These are phyloP conservation scores for Mycena rebaudengoi DNA, from an alignment of 768 basidiomycete species.

Conservation along the genomic window DNA sequence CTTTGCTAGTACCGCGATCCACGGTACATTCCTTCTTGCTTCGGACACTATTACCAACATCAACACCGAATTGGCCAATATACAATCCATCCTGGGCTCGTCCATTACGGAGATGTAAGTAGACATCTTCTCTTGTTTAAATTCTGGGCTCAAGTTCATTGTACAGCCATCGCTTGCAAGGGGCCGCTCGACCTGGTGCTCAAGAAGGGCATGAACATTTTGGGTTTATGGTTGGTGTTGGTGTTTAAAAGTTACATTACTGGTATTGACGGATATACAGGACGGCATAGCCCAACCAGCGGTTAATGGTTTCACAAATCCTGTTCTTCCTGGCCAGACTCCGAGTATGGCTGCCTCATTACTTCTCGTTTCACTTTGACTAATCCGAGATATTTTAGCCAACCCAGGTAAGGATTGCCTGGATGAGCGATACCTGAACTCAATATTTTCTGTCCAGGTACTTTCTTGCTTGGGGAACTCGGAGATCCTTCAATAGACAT, in stretches of 20 bases:
- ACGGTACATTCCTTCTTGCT: conserved; percentile 33
- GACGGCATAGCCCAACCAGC: conserved; percentile 33
- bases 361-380: too few species aligned
- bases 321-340: conserved; percentile 27
- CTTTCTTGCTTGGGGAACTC: conserved; percentile 35
- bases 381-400: neutral
- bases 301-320: conserved; percentile 25
- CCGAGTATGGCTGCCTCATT: too few species aligned
- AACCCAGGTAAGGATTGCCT: neutral
- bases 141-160: neutral
- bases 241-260: too few species aligned
- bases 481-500: conserved; percentile 22
- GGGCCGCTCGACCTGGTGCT: conserved; percentile 32
- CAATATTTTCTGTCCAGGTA: conserved; percentile 9
- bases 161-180: conserved; percentile 26
- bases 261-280: too few species aligned
- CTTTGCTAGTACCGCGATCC: conserved; percentile 28
- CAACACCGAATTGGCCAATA: conserved; percentile 24
- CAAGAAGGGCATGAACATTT: conserved; percentile 39
- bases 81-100: conserved; percentile 27
- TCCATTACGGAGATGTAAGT: conserved; percentile 28
- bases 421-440: neutral
- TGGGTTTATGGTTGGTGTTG: conserved; percentile 28
- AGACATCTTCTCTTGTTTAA: neutral
- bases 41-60: conserved; percentile 31